Evolutionary conservation across 257 asterid species (phyloP).

Genomic region (Penstemon newberryi): DNA sequence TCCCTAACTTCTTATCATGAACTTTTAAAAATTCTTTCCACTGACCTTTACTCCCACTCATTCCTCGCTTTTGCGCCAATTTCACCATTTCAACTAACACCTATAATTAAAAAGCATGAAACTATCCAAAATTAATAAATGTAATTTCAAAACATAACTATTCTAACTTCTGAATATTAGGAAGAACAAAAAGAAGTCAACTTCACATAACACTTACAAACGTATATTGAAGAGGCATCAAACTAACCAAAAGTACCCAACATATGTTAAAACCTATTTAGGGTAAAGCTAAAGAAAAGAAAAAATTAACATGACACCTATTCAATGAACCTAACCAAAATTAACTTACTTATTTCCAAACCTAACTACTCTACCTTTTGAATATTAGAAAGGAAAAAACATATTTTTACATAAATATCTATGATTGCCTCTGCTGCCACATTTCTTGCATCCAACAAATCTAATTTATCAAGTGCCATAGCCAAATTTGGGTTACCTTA

Average conservation of each 20-base stretch:
- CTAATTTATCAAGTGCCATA: no score
- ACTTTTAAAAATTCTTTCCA: slow-evolving; percentile 75
- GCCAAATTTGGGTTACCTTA: no score
- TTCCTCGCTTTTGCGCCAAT: slow-evolving; percentile 49
- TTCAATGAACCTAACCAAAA: background rate
- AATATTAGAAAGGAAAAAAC: background rate
- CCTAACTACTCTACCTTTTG: background rate
- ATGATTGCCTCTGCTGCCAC: background rate
- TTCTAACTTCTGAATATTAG: background rate
- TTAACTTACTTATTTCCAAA: no score
- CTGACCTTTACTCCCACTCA: slow-evolving; percentile 46
- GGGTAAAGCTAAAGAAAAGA: no score
- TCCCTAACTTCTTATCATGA: slow-evolving; percentile 69
- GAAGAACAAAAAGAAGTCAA: background rate
- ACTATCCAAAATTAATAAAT: background rate
- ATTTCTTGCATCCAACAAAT: no score
- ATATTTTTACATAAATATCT: background rate
- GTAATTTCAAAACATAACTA: background rate
- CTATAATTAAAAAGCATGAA: slow-evolving; percentile 19
- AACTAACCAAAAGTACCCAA: no score
- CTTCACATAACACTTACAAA: no score
- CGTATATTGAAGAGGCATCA: no score
- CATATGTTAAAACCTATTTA: no score
- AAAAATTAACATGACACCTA: background rate
- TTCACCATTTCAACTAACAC: slow-evolving; percentile 57